Percentiles rank a stretch among this genome's conserved stretches.
These are phyloP conservation scores for Fragaria ananassa DNA, from an alignment of 306 rosid species.

Conservation along the genomic window DNA sequence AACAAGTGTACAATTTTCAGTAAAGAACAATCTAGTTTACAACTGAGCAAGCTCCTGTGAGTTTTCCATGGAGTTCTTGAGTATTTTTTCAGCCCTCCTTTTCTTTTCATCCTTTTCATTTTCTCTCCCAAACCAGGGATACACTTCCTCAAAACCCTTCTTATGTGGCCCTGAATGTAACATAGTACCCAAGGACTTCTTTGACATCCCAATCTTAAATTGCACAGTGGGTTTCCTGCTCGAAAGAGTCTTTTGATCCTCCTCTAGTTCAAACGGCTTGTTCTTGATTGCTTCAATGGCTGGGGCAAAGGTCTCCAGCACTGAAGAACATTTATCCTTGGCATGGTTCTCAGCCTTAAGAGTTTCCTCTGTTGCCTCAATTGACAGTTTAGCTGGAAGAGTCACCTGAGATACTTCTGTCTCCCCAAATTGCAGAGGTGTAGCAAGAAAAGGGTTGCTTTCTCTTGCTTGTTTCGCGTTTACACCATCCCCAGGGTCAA, in stretches of 20 bases:
- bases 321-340: slow-evolving; percentile 45
- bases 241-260: slow-evolving; percentile 34
- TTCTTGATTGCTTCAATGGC: slow-evolving; percentile 71
- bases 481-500: slow-evolving; percentile 39
- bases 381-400: slow-evolving; percentile 55
- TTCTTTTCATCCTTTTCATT: slow-evolving; percentile 70
- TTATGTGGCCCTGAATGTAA: slow-evolving; percentile 37
- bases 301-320: slow-evolving; percentile 71
- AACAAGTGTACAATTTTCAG: slow-evolving; percentile 64
- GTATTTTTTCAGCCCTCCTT: slow-evolving; percentile 72
- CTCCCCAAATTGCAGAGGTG: slow-evolving; percentile 69
- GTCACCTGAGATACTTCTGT: slow-evolving; percentile 59
- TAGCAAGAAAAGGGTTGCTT: slow-evolving; percentile 67
- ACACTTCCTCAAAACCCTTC: slow-evolving; percentile 38
- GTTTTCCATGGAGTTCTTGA: slow-evolving; percentile 70
- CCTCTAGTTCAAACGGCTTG: slow-evolving; percentile 35
- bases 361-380: slow-evolving; percentile 25
- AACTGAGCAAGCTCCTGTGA: slow-evolving; percentile 65
- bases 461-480: slow-evolving; percentile 50
- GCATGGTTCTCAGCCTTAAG: slow-evolving; percentile 38
- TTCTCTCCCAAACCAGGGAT: slow-evolving; percentile 51
- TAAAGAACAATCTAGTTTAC: slow-evolving; percentile 55
- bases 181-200: slow-evolving; percentile 48
- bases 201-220: slow-evolving; percentile 64
- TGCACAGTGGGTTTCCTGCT: slow-evolving; percentile 56